These are phyloP conservation scores for Sicyos baderoa DNA, from an alignment of 306 rosid genomes.

Conservation along the genomic window DNA sequence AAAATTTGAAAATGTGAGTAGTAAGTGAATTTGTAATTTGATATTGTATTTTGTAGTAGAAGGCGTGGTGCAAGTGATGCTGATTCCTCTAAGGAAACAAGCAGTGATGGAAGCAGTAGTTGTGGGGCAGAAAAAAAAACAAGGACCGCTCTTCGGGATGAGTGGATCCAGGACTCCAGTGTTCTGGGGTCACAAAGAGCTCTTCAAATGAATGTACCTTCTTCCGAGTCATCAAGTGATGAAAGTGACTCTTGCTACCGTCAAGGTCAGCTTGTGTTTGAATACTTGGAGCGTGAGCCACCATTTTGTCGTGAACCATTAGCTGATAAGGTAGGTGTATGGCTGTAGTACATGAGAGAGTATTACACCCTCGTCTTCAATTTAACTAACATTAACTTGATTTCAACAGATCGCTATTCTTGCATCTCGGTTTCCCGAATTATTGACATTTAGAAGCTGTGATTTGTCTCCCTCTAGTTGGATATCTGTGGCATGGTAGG, in stretches of 20 bases:
- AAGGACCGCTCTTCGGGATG: constrained; percentile 27
- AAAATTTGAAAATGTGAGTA: neutral
- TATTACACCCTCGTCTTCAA: neutral
- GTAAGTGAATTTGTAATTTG: constrained; percentile 4
- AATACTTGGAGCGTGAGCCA: constrained; percentile 63
- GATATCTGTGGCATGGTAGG: constrained; percentile 84
- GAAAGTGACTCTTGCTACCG: constrained; percentile 55
- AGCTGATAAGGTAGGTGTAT: constrained; percentile 64
- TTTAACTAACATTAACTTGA: constrained; percentile 22
- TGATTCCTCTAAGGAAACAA: constrained; percentile 72
- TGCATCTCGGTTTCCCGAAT: constrained; percentile 58
- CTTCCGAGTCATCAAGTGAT: constrained; percentile 57
- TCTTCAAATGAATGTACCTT: constrained; percentile 35
- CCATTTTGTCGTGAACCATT: constrained; percentile 82
- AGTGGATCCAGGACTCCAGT: constrained; percentile 33
- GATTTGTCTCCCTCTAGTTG: constrained; percentile 88
- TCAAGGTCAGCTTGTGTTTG: constrained; percentile 55
- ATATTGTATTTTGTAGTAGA: constrained; percentile 32
- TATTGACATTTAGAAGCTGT: constrained; percentile 68
- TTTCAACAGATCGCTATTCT: constrained; percentile 62
- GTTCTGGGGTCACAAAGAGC: constrained; percentile 38
- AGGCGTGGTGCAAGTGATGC: constrained; percentile 67
- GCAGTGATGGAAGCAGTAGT: constrained; percentile 70
- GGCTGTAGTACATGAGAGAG: neutral
- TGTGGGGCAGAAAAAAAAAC: constrained; percentile 46